Evolutionary conservation across 495 filamentous ascomycete genomes (phyloP).

Genomic region (Xylaria telfairii): DNA sequence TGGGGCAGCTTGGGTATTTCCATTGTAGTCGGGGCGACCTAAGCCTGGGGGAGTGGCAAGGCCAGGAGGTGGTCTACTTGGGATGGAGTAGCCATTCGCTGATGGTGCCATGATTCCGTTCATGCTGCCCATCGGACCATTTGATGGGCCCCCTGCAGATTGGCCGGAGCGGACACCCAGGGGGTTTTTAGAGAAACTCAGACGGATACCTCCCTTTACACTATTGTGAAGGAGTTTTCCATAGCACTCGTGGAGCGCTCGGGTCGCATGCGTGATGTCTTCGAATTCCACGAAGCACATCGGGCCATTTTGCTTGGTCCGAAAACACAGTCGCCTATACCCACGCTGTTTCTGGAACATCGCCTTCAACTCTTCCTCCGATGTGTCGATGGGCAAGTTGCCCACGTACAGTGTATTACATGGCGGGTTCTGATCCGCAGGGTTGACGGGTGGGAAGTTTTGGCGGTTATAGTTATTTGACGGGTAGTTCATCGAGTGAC

Average conservation of each 20-base stretch:
- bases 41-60: slow-evolving; percentile 72
- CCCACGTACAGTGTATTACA: slow-evolving; percentile 99
- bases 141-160: slow-evolving; percentile 46
- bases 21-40: slow-evolving; percentile 38
- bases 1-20: neutral
- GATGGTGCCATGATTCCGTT: slow-evolving; percentile 59
- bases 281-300: slow-evolving; percentile 99
- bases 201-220: slow-evolving; percentile 94
- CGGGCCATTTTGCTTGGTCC: slow-evolving; percentile 97
- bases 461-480: slow-evolving; percentile 63
- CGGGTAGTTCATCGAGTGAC: slow-evolving; percentile 57
- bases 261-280: slow-evolving; percentile 91
- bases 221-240: slow-evolving; percentile 89
- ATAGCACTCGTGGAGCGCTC: slow-evolving; percentile 90
- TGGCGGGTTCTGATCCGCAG: slow-evolving; percentile 95
- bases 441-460: slow-evolving; percentile 88
- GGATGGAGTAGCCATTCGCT: slow-evolving; percentile 67
- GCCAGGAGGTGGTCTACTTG: slow-evolving; percentile 77
- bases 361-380: slow-evolving; percentile 94
- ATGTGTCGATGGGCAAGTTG: slow-evolving; percentile 91
- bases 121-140: slow-evolving; percentile 56
- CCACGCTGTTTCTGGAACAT: slow-evolving; percentile 94
- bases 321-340: slow-evolving; percentile 94
- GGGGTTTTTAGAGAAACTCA: slow-evolving; percentile 98
- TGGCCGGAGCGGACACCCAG: slow-evolving; percentile 88